Conservation (phyloP, 2,329 filamentous ascomycete genomes). For the Emergomyces orientalis region DNA sequence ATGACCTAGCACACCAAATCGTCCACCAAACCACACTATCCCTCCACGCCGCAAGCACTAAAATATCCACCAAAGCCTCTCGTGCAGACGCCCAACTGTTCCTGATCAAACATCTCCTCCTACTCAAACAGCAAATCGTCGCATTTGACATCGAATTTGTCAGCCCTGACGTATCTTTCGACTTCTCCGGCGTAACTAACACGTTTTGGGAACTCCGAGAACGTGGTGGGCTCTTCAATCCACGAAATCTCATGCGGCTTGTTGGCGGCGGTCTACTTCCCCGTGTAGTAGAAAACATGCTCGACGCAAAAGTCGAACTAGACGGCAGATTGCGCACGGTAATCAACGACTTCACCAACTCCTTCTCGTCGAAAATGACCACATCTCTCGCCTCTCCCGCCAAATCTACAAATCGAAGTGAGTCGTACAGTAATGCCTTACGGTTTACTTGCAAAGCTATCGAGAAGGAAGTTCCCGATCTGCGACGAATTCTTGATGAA, state of each 20-base stretch:
- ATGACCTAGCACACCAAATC: conserved; percentile 67
- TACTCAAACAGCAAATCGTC: conserved; percentile 91
- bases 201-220: conserved; percentile 60
- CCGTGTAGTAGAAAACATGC: conserved; percentile 60
- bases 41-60: conserved; percentile 64
- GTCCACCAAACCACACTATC: conserved; percentile 84
- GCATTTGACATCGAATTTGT: conserved; percentile 85
- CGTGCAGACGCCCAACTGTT: conserved; percentile 75
- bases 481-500: conserved; percentile 50
- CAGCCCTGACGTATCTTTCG: conserved; percentile 55
- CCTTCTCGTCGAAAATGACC: conserved; percentile 50
- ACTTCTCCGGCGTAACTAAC: conserved; percentile 55
- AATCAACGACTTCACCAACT: conserved; percentile 57
- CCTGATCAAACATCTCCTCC: conserved; percentile 85
- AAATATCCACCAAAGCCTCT: conserved; percentile 55
- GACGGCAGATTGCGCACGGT: conserved; percentile 53
- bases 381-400: conserved; percentile 23
- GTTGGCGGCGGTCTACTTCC: conserved; percentile 51
- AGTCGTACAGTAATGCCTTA: conserved; percentile 7
- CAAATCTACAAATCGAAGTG: conserved; percentile 7
- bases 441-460: conserved; percentile 33
- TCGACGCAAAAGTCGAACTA: conserved; percentile 60
- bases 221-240: conserved; percentile 57
- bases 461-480: conserved; percentile 48
- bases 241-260: conserved; percentile 51